Evolutionary conservation across 2,329 filamentous ascomycete genomes (phyloP), one percentile per base, ranked within the genome.

Genomic region (Hypoxylon sp.): DNA sequence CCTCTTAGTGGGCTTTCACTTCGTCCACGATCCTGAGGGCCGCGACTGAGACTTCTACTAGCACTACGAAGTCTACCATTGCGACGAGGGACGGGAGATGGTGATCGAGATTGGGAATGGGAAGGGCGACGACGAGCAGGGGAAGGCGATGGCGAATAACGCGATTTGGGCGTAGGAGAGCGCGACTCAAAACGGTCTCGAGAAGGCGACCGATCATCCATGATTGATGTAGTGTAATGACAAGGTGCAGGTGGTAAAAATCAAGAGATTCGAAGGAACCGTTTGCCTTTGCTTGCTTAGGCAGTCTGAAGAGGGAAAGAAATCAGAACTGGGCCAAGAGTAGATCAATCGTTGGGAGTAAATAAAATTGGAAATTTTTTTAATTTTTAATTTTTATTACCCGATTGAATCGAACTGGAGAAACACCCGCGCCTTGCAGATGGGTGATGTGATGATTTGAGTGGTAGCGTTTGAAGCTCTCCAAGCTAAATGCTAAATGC

Each of bases 91-190:
- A 66, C 63, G 4, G 57, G 64, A 17, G 65, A 62, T n/a, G 57
- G 57, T 1, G 66, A 67, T 46, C 57, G 49, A 13, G 60, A 62
- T 25, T 61, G 67, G 17, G 67, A 62, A 26, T 61, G 67, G 17
- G 67, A 69, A 27, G 65, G 64, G 3, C 67, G 67, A 36, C 60
- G 61, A 7, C 57, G 65, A 26, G 44, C 48, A 11, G 64, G 59
- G 1, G 69, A 65, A 3, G 71, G 69, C 29, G 71, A 71, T 35
- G 65, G 70, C 47, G 70, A 72, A 53, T 67, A 74, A 30, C 69
- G 72, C 53, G 70, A 74, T 47, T 61, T 71, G 52, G 71, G 64
- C 1, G 66, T 67, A 3, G 63, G 66, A 27, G 69, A 73, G 36
- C 69, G 71, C 45, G 69, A 68, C 23, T 43, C 54, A 41, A 48